These are phyloP conservation scores for Phytopythium sindhum DNA, from an alignment of 352 stramenopile genomes.

Conservation along the genomic window DNA sequence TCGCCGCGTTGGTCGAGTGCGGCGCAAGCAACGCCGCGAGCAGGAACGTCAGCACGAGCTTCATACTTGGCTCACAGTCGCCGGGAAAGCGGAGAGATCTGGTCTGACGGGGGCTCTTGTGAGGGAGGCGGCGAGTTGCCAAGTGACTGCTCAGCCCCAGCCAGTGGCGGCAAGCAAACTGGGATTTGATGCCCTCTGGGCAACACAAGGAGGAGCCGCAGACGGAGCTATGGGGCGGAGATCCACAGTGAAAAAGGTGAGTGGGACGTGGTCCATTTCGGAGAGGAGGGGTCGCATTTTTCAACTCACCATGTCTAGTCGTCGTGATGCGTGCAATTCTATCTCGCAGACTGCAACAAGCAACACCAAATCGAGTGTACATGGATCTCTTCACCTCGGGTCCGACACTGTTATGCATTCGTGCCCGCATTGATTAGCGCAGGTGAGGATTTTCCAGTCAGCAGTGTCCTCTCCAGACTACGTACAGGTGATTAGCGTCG, in stretches of 20 bases:
- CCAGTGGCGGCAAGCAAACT: too few species aligned
- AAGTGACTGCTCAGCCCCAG: not conserved
- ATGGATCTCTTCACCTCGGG: too few species aligned
- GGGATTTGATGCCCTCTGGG: not conserved
- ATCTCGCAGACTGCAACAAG: too few species aligned
- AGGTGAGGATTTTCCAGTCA: too few species aligned
- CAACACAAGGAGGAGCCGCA: not conserved
- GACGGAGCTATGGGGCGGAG: not conserved
- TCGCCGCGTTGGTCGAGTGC: not conserved
- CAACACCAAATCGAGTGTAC: too few species aligned
- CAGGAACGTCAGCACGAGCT: not conserved
- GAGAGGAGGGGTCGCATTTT: not conserved
- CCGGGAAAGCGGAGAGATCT: not conserved
- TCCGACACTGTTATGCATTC: too few species aligned
- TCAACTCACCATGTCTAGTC: not conserved
- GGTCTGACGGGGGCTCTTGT: not conserved
- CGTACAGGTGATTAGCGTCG: too few species aligned
- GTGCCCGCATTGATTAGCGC: too few species aligned
- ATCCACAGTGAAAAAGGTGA: not conserved
- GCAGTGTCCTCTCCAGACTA: too few species aligned
- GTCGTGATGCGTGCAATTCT: too few species aligned
- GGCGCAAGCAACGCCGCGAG: not conserved
- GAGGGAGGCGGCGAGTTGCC: not conserved
- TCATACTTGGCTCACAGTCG: not conserved
- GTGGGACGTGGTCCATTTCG: not conserved